Base-by-base conservation (phyloP, 1,284 basidiomycete species). In the Ganoderma boninense region DNA sequence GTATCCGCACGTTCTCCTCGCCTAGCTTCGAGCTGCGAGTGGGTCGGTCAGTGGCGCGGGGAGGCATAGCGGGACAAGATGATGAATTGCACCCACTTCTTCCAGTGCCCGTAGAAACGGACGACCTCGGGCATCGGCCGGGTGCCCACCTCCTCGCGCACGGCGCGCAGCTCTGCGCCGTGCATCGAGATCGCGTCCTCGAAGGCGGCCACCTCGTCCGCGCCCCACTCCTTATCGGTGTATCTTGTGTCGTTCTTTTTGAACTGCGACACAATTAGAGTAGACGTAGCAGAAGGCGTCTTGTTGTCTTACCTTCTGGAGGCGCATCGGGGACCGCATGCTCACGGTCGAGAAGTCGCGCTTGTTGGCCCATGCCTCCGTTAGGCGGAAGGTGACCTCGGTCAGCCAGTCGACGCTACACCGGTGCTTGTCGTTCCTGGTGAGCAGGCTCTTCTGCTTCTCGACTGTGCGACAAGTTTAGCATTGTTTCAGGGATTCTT, bases 31-130 rank as follows among this genome's bases (percentile, higher is more conserved):
- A 80, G 74, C 92, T 93, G 65, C 42, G 11, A 13, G 42, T 35
- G 8, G 5, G 29, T n/a, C 29, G 46, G 62, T 63, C 20, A 63
- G 62, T 63, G 62, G 42, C 26, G 61, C 18, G 42, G 42, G 40
- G 14, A 40, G n/a, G 35, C 16, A 52, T 26, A 11, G 49, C 42
- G n/a, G 14, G 49, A 54, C 26, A 26, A 52, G 35, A 64, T 18
- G 35, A 3, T 8, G n/a, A 1, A 2, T 14, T 13, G 4, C 20
- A 78, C 83, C 46, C 76, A 93, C 93, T 89, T 94, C 85, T 96
- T 96, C 95, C 95, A 96, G 66, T 88, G 89, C 8, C 91, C 93
- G 76, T 95, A 96, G 81, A 91, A 95, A 18, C 95, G 89, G 38
- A 97, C 94, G 18, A 95, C 89, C 77, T 96, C 95, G 20, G 87